A percentile compares a stretch with the other conserved stretches of the same genome.
Evolutionary conservation across 148 eudicot genomes (phyloP).

Genomic region (Talinum fruticosum): DNA sequence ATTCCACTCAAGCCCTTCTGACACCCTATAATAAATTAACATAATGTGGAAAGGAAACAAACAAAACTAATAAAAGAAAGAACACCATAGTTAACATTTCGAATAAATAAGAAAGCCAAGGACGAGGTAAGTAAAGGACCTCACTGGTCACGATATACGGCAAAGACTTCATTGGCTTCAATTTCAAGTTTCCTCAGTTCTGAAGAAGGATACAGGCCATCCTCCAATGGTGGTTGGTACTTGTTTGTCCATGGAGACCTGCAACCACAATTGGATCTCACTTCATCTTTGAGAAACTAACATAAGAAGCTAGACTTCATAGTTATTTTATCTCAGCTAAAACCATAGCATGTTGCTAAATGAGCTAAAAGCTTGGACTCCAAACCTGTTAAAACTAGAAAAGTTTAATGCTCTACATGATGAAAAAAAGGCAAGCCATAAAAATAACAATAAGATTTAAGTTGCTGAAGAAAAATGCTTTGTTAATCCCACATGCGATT

Average conservation of each 20-base stretch:
- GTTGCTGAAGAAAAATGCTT: too few species aligned
- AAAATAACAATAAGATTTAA: not conserved
- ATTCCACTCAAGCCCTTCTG: not conserved
- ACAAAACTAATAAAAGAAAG: not conserved
- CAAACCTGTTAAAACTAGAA: not conserved
- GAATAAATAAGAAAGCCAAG: conserved; percentile 22
- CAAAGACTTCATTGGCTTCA: conserved; percentile 95
- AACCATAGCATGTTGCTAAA: not conserved
- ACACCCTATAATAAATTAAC: not conserved
- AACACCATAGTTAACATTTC: conserved; percentile 11
- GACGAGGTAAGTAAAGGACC: conserved; percentile 89
- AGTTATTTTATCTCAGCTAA: not conserved
- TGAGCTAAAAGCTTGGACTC: not conserved
- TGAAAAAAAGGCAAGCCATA: not conserved
- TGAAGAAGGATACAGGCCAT: conserved; percentile 72
- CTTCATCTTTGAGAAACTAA: not conserved
- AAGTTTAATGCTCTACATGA: not conserved
- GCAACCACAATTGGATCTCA: conserved; percentile 11
- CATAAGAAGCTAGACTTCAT: not conserved
- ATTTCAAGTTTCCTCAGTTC: conserved; percentile 91
- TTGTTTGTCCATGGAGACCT: conserved; percentile 98
- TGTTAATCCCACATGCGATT: too few species aligned
- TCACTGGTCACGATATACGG: conserved; percentile 99
- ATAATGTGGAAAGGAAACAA: not conserved
- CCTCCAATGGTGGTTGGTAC: conserved; percentile 90